phyloP scores from a whole-genome alignment of 352 stramenopile genomes.

The Phytopythium delawarense region DNA sequence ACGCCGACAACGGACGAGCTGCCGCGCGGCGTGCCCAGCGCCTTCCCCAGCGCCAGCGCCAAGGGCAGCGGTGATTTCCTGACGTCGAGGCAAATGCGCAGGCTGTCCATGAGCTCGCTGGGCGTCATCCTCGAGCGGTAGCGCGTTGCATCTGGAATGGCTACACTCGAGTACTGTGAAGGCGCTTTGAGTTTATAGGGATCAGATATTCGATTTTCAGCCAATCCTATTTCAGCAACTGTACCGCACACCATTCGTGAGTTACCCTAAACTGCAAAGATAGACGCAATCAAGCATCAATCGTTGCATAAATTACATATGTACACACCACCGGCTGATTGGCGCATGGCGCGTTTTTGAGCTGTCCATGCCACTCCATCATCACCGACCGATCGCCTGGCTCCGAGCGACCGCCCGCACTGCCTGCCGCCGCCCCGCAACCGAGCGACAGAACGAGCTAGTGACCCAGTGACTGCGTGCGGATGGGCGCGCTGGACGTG shows the following conservation, averaged over 20 bases:
- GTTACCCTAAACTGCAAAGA: too few relatives aligned
- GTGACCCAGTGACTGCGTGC: neutral
- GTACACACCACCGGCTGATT: too few relatives aligned
- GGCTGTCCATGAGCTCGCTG: conserved; percentile 5
- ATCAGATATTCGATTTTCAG: neutral
- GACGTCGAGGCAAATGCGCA: neutral
- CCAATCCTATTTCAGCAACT: neutral
- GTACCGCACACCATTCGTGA: too few relatives aligned
- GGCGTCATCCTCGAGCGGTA: conserved; percentile 5
- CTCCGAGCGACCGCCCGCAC: too few relatives aligned
- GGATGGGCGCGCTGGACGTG: conserved; percentile 20
- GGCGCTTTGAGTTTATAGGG: neutral
- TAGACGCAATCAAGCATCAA: too few relatives aligned
- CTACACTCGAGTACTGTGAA: neutral
- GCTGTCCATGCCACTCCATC: too few relatives aligned
- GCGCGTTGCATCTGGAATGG: neutral
- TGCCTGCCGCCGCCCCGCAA: too few relatives aligned
- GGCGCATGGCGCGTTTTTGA: too few relatives aligned
- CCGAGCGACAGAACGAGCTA: neutral
- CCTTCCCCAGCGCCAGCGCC: neutral
- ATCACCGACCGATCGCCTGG: too few relatives aligned
- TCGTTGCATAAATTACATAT: too few relatives aligned
- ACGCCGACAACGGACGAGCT: neutral
- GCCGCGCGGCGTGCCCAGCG: neutral
- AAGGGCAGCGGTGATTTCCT: neutral